Evolutionary conservation across 768 basidiomycete genomes (phyloP), one percentile per base, ranked within the genome.

Genomic region (Naganishia kalamii): DNA sequence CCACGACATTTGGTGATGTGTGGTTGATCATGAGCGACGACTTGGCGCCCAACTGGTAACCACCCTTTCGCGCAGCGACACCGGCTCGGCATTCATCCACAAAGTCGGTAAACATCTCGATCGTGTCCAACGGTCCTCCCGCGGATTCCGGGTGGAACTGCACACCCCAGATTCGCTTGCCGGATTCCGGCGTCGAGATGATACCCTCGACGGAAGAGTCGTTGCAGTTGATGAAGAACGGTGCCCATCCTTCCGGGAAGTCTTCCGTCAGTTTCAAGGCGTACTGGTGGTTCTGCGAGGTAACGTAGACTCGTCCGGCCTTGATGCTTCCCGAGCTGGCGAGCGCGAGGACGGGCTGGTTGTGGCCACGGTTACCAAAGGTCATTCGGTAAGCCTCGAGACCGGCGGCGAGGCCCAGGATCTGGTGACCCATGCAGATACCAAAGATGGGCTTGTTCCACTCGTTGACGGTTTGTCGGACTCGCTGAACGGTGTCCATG

Each of bases 211-310:
- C 92, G 0, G 92, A 96, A 17, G 94, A 97, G 80, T 98, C 75
- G 74, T 97, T 98, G 80, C 92, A 96, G 80, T 97, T 99, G 82
- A 98, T 94, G 83, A 99, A 99, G 84, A 94, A 98, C 0, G 94
- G 94, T 71, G 94, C 92, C 92, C 92, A 99, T 19, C 92, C 96
- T 65, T 83, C 81, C 29, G 96, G 96, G 89, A 97, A 96, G 3
- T 92, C 89, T 74, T 98, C 94, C 67, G 88, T 87, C 60, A 98
- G 80, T 75, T 86, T 88, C 65, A 98, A 82, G n/a, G 96, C 96
- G 78, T 98, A 99, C 72, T 98, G 96, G 77, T 96, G 92, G 79
- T 99, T 97, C 68, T 87, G 77, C n/a, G 72, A 75, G 70, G 78
- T 99, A 48, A 99, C 93, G 79, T 98, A 98, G 27, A 98, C 93